Evolutionary conservation across 164 flowering plant species (phyloP), one percentile per base, ranked within the genome.

Genomic region (Aristolochia californica): DNA sequence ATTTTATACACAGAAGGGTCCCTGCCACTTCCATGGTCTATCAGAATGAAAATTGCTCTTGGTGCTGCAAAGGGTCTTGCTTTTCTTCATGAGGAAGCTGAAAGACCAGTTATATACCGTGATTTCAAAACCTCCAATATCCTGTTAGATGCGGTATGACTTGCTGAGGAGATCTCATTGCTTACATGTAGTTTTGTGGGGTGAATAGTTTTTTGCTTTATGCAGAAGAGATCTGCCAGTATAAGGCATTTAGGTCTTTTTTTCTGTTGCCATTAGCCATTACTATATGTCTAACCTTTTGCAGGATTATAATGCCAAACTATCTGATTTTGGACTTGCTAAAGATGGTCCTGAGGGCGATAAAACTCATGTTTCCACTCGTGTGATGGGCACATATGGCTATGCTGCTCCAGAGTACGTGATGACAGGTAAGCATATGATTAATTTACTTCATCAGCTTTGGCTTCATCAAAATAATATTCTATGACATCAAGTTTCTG

Each of bases 291-390:
- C 50, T 47, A 17, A 17, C 22, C 34, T 57, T 34, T 66, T 78
- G 45, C 78, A 85, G 91, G 88, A 85, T 23, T 85, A 85, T 56
- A 85, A 78, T 71, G 88, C 91, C 5, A 85, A 85, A 72, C 86
- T 85, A 22, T 85, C 91, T 59, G 91, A 85, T 61, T 85, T 85
- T 64, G 91, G 91, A 52, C 86, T 85, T 56, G 91, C 91, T 22
- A 85, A 85, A 74, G 91, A 83, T 79, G 91, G 91, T 63, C 91
- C 91, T 11, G 84, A 81, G 72, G 91, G 88, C 48, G 91, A 85
- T 53, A 81, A 83, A 64, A 85, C 91, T 56, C 91, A 85, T 72
- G 91, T 85, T 43, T 85, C 91, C 20, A 85, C 91, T 50, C 85
- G 91, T 45, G 91, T 85, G 52, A 85, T 85, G 91, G 91, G 91